Base-by-base conservation (phyloP, 2,329 filamentous ascomycete species). In the Xylaria arbuscula region DNA sequence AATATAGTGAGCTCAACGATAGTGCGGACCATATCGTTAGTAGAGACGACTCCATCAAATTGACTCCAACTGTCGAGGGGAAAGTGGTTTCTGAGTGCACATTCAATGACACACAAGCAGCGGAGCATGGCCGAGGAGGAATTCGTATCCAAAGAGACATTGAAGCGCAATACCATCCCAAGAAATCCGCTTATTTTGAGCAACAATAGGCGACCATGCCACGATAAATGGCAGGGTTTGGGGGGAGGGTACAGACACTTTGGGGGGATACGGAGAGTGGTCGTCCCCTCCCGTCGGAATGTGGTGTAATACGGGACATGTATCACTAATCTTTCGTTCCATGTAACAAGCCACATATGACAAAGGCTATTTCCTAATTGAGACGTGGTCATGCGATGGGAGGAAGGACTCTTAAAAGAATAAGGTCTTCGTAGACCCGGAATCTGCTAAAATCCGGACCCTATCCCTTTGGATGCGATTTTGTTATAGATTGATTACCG, bases 71-170 rank as follows among this genome's bases (percentile, higher is more conserved):
- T 6, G 36, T 1, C 9, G 66, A 65, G 7, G 57, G 56, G 7
- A 64, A 62, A 13, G 61, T 71, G 9, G 53, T 61, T 61, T 36
- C 67, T 1, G 63, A 69, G 38, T 65, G 64, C 48, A 13, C 40
- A 9, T 71, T 24, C 17, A 22, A 64, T 24, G 67, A 60, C 8
- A 50, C 51, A 15, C 34, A 8, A 2, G 1, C 9, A 9, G 10
- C 48, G 17, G 17, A 54, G 17, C 38, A 38, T n/a, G 32, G 4
- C 5, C 34, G n/a, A 15, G 42, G 51, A 1, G 61, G 47, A 13
- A 69, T 71, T 8, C 64, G 55, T 10, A 67, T 71, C 4, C 63
- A 69, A 36, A 69, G 51, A 45, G 64, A 71, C n/a, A 51, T 71
- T 15, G 67, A 71, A 45, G 51, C 69, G 40, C 45, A 58, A 50